Evolutionary conservation across 768 basidiomycete genomes (phyloP), one percentile per base, ranked within the genome.

Genomic region (Hemileccinum impolitum): DNA sequence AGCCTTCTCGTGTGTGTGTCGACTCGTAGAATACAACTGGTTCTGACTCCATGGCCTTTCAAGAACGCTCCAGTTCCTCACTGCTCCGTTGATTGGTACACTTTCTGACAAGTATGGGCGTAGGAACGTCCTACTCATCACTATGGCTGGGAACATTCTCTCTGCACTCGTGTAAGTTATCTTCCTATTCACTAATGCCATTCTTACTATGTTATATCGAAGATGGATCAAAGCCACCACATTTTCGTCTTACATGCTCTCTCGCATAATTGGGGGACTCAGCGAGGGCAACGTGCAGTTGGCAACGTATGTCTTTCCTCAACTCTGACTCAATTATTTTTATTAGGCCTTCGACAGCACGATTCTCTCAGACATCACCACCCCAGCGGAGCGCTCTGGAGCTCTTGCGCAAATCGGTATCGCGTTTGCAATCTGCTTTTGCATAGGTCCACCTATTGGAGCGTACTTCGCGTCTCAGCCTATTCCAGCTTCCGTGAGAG

Each of bases 211-310:
- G 28, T 36, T 43, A 13, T 31, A 25, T 53, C 45, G 2, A 56
- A 93, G 92, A 38, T 96, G 93, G 93, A 77, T 94, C 39, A 79
- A 85, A 61, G 92, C 92, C 0, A 94, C 94, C 3, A 82, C 88
- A 0, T 97, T 96, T 66, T 88, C 87, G 1, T 85, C 89, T 0
- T 97, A 91, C 64, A 76, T 93, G 75, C 79, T 94, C 21, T 93
- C 94, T 9, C 81, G 95, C 13, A 75, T 97, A 6, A 83, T 98
- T 31, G 94, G 94, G 10, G 95, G 95, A 4, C 73, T 97, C 9
- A 92, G 90, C 60, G 95, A 99, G 72, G 95, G 95, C 39, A 99
- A 99, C 62, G 95, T 98, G 11, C 95, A 99, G 64, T 75, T 99
- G 39, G 88, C 90, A 39, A 94, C 94, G 93, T 93, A 62, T 57